Evolutionary conservation across 2,329 filamentous ascomycete genomes (phyloP), one percentile per base, ranked within the genome.

Genomic region (Nemania bipapillata): DNA sequence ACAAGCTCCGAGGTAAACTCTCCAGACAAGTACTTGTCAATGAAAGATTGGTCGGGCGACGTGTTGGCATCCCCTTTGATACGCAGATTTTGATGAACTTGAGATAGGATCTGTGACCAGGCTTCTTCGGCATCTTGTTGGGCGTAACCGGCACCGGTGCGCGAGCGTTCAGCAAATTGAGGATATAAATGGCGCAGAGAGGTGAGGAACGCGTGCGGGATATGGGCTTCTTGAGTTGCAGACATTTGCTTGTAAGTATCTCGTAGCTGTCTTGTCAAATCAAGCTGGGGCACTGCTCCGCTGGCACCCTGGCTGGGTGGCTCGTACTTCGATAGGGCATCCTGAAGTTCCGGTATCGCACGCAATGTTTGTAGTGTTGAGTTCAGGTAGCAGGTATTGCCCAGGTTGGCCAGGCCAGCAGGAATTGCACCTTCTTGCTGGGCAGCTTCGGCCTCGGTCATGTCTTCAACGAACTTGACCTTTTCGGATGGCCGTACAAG

Each of bases 71-170:
- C 70, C 75, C n/a, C n/a, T n/a, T 88, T 89, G 71, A 92, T 81
- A 77, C 89, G 90, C 58, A 98, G 83, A 78, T 92, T 95, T 76
- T 92, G 88, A 70, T 91, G 89, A 42, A 99, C 83, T 77, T 95
- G 92, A 52, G 91, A 89, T 5, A 99, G 83, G 70, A 99, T 96
- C 79, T 98, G 95, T 22, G 95, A 96, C 94, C 95, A 99, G 54
- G 95, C 96, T 81, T 99, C 96, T 80, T 99, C 96, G 0, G 96
- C 96, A 83, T 99, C 96, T 81, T 99, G 96, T 81, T 99, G 96
- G n/a, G 96, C 94, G 77, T 91, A 98, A 6, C 92, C 94, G 66
- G 91, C 86, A 24, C 93, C 92, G 35, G 91, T 90, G 79, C 92
- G 94, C 63, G 93, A 89, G 76, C 89, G 91, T 82, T 99, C 94